A percentile compares a stretch with the other conserved stretches of the same genome.
Conservation (phyloP, 441 rosid species). For the Eruca vesicaria region DNA sequence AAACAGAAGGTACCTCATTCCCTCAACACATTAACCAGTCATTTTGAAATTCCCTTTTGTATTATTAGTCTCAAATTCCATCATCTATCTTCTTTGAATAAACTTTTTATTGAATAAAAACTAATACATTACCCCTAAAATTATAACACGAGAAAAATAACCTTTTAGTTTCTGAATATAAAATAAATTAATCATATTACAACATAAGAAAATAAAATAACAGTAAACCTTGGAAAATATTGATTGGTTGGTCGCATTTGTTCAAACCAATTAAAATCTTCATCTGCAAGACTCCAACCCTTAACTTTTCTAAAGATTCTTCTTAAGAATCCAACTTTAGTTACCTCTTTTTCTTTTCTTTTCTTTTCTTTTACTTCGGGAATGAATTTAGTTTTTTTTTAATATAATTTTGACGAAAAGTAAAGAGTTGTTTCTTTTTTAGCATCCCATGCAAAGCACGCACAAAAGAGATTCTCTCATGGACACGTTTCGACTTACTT, state of each 20-base stretch:
- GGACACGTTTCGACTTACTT: slow-evolving; percentile 39
- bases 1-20: slow-evolving; percentile 35
- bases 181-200: neutral
- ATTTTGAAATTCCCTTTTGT: slow-evolving; percentile 29
- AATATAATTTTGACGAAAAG: slow-evolving; percentile 20
- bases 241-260: slow-evolving; percentile 29
- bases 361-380: slow-evolving; percentile 26
- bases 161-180: neutral
- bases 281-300: slow-evolving; percentile 42
- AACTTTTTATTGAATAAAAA: neutral
- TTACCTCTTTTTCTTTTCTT: slow-evolving; percentile 31
- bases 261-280: slow-evolving; percentile 38
- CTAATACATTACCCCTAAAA: neutral
- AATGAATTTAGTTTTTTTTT: slow-evolving; percentile 9
- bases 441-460: slow-evolving; percentile 41
- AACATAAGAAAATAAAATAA: neutral
- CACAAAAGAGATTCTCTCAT: slow-evolving; percentile 35
- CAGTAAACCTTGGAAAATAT: neutral
- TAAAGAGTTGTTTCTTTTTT: slow-evolving; percentile 32
- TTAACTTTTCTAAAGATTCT: slow-evolving; percentile 34
- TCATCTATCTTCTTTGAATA: neutral
- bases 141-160: neutral
- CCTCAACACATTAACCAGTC: slow-evolving; percentile 33
- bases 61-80: slow-evolving; percentile 17
- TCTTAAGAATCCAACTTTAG: slow-evolving; percentile 33